Evolutionary conservation across 805 yeast species (phyloP).

Genomic region (Saccharomycopsis vini): DNA sequence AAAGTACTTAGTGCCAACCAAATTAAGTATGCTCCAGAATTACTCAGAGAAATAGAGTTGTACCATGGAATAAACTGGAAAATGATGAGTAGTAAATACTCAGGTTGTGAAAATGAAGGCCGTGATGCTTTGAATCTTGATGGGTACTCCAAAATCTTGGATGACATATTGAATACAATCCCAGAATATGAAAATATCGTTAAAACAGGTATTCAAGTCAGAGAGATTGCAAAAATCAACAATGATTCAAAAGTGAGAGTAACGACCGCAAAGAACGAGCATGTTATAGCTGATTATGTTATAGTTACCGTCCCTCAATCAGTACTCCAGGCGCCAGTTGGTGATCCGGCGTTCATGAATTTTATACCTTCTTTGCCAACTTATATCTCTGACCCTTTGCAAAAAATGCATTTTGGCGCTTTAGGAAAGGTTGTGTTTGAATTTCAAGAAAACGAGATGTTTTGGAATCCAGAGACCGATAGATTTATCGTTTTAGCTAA

Average conservation of each 20-base stretch:
- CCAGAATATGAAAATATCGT: conserved; percentile 30
- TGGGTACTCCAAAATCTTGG: conserved; percentile 48
- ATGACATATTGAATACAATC: conserved; percentile 33
- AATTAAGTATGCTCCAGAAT: conserved; percentile 39
- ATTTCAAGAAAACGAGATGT: conserved; percentile 38
- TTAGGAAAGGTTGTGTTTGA: conserved; percentile 69
- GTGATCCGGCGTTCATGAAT: conserved; percentile 36
- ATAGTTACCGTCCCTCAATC: conserved; percentile 77
- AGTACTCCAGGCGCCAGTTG: conserved; percentile 37
- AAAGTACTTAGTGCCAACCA: conserved; percentile 44
- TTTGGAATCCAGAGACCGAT: conserved; percentile 52
- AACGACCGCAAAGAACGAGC: conserved; percentile 24
- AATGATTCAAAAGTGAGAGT: conserved; percentile 14
- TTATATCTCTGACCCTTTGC: conserved; percentile 34
- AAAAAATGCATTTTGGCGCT: conserved; percentile 49
- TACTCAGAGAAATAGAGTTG: conserved; percentile 52
- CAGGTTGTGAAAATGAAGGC: conserved; percentile 66
- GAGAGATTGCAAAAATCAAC: conserved; percentile 12
- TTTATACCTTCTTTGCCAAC: conserved; percentile 53
- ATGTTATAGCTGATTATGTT: conserved; percentile 41
- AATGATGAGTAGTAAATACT: conserved; percentile 55
- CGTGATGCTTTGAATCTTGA: conserved; percentile 61
- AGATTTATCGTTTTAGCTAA: conserved; percentile 39
- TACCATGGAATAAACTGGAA: conserved; percentile 78
- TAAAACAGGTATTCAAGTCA: conserved; percentile 34